Evolutionary conservation across 805 yeast genomes (phyloP), one percentile per base, ranked within the genome.

Genomic region (Candida ovalis): DNA sequence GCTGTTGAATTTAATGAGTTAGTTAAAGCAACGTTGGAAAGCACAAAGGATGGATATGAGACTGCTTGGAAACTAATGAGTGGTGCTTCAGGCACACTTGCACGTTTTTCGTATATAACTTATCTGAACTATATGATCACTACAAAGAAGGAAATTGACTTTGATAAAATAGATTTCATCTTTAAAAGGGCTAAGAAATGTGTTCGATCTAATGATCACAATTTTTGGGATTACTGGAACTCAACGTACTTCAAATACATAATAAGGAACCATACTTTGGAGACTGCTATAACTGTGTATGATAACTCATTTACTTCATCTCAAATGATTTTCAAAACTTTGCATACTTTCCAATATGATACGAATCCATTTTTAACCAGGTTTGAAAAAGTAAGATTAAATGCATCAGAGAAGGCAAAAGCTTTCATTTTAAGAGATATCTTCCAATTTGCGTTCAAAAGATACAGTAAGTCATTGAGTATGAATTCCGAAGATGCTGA

Each of bases 141-240:
- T 27, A 37, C 46, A 5, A 4, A 18, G 17, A 42, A 44, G 4
- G 36, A 27, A 15, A 25, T 65, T 47, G 62, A 66, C 33, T 61
- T 63, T 42, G 56, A 51, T 2, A 58, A 51, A 35, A 50, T 60
- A 21, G 57, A 58, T 4, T 40, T 40, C 36, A 60, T 69, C 23
- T 66, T 48, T 43, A 21, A 51, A n/a, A 15, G 32, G 40, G 61
- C 58, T 7, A 35, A 36, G 3, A 41, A 45, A 21, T 18, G 17
- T n/a, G 48, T 58, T 4, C 18, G 37, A 4, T 10, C 6, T 4
- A 43, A 24, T 4, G 64, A 67, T 42, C 44, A 45, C 17, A 52
- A 57, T 21, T 65, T 62, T 41, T 69, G 69, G 69, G 59, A 56
- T 28, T 54, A 58, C 42, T 69, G 67, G 60, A 45, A 47, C n/a